phyloP scores from a whole-genome alignment of 371 early-diverging fungal species.

The Lichtheimia corymbifera region DNA sequence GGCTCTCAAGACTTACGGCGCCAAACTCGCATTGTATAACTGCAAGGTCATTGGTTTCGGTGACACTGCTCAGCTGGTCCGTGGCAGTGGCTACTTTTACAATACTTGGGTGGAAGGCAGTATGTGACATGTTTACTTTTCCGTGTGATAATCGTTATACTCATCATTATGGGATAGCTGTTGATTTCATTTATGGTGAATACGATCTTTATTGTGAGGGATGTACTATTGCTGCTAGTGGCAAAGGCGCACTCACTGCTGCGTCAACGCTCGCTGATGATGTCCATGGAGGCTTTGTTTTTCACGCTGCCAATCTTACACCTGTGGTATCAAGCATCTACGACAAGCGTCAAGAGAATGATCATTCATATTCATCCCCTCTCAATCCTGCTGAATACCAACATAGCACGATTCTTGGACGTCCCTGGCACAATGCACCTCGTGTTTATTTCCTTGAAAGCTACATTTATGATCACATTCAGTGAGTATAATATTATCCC shows the following conservation, averaged over 20 bases:
- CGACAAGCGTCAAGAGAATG: conserved; percentile 17
- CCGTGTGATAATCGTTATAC: not conserved
- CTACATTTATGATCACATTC: conserved; percentile 10
- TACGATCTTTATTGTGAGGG: conserved; percentile 9
- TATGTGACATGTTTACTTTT: not conserved
- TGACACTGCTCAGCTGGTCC: conserved; percentile 13
- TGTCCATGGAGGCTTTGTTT: conserved; percentile 10
- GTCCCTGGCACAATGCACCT: conserved; percentile 17
- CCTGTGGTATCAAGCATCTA: conserved; percentile 17
- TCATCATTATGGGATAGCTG: conserved; percentile 5
- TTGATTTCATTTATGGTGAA: conserved; percentile 15
- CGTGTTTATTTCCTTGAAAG: conserved; percentile 10
- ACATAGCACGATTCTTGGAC: conserved; percentile 8
- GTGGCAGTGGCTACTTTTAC: conserved; percentile 14
- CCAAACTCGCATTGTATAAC: conserved; percentile 11
- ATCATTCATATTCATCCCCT: conserved; percentile 11
- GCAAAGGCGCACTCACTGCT: conserved; percentile 13
- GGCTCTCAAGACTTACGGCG: conserved; percentile 9
- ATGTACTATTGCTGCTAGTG: conserved; percentile 13
- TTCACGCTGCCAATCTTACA: conserved; percentile 8
- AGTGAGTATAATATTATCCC: not conserved
- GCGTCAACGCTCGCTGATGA: conserved; percentile 2
- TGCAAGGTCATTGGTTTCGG: conserved; percentile 17
- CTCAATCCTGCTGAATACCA: conserved; percentile 9
- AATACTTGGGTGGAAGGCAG: conserved; percentile 20